Percentiles rank a stretch among this genome's conserved stretches.
Evolutionary conservation across 495 filamentous ascomycete species (phyloP).

Genomic region (Baudoinia panamericana): DNA sequence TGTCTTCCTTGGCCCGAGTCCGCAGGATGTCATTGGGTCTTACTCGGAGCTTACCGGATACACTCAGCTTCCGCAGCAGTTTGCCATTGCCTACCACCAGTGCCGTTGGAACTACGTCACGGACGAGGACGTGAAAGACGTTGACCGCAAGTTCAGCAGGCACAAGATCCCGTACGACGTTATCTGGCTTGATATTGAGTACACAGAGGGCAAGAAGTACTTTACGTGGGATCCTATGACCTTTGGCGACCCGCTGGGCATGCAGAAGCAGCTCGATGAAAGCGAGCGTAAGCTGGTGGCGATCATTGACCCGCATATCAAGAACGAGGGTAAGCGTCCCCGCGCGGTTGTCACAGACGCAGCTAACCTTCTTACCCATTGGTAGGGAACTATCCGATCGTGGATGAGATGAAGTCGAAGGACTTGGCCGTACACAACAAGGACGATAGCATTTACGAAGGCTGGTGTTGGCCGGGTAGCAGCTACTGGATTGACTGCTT

Average conservation of each 20-base stretch:
- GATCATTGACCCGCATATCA: conserved; percentile 96
- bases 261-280: conserved; percentile 72
- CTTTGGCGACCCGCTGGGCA: conserved; percentile 72
- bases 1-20: conserved; percentile 79
- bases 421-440: conserved; percentile 77
- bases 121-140: conserved; percentile 89
- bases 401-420: conserved; percentile 70
- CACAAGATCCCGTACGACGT: conserved; percentile 92
- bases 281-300: conserved; percentile 81
- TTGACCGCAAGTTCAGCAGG: conserved; percentile 92
- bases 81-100: conserved; percentile 87
- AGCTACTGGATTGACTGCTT: conserved; percentile 94
- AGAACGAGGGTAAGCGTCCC: no score
- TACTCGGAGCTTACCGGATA: conserved; percentile 94
- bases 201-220: conserved; percentile 90
- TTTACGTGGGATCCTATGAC: conserved; percentile 88
- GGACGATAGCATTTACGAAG: conserved; percentile 76
- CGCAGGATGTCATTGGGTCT: conserved; percentile 61
- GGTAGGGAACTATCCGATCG: conserved; percentile 61
- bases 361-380: no score
- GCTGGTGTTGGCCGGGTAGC: conserved; percentile 96
- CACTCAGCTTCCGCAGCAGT: conserved; percentile 78
- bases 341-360: no score
- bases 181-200: conserved; percentile 97
- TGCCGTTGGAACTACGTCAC: conserved; percentile 98